phyloP scores from a whole-genome alignment of 768 basidiomycete species.

The Ephemerocybe angulata region DNA sequence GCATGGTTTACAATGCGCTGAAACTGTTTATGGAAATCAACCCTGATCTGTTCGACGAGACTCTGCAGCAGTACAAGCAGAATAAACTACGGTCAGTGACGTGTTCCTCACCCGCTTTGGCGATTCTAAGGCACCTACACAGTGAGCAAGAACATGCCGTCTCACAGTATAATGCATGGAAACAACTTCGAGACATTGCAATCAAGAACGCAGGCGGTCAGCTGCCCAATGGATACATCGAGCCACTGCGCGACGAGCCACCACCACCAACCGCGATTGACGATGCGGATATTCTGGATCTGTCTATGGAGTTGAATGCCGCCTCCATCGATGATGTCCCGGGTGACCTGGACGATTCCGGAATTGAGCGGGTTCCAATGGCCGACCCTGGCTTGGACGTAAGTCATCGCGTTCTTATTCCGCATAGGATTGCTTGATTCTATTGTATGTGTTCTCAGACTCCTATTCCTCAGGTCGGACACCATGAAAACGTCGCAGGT shows the following conservation, averaged over 20 bases:
- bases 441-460: constrained; percentile 35
- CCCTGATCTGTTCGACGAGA: constrained; percentile 90
- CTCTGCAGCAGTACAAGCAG: constrained; percentile 90
- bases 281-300: constrained; percentile 82
- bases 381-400: constrained; percentile 88
- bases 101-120: background rate
- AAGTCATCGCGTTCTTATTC: constrained; percentile 31
- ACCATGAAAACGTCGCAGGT: constrained; percentile 33
- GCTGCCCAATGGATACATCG: constrained; percentile 67
- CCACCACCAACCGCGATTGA: constrained; percentile 74
- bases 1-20: constrained; percentile 98
- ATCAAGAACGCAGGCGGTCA: constrained; percentile 66
- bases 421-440: background rate
- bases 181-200: constrained; percentile 75
- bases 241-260: constrained; percentile 68
- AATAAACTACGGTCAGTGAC: constrained; percentile 73
- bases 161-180: constrained; percentile 85
- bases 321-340: constrained; percentile 73
- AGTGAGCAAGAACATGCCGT: constrained; percentile 90
- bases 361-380: constrained; percentile 86
- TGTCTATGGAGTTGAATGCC: constrained; percentile 86
- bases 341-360: constrained; percentile 72
- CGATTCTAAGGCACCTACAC: constrained; percentile 27
- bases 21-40: constrained; percentile 99
- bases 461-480: constrained; percentile 62